A percentile compares a stretch with the other conserved stretches of the same genome.
Conservation (phyloP, 768 basidiomycete genomes). For the Boletus pseudopeckii region DNA sequence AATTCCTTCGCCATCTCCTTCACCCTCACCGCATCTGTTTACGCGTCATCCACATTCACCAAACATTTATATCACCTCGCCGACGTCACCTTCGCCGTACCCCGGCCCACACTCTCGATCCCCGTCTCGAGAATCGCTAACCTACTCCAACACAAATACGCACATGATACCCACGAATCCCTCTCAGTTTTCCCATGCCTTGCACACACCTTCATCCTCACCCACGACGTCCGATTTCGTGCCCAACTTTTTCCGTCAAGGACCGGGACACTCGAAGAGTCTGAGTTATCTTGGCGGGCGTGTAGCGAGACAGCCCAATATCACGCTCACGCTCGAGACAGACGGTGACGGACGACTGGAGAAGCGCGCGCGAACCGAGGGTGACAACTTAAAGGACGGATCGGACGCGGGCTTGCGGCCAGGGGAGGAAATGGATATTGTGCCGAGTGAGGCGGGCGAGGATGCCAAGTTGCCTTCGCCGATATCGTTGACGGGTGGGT, state of each 20-base stretch:
- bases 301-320: constrained; percentile 27
- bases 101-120: constrained; percentile 18
- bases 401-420: constrained; percentile 8
- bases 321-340: constrained; percentile 27
- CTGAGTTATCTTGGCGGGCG: constrained; percentile 27
- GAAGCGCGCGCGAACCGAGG: constrained; percentile 26
- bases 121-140: constrained; percentile 18
- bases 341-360: constrained; percentile 20
- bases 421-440: constrained; percentile 27
- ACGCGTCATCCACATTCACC: constrained; percentile 39
- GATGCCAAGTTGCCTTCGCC: constrained; percentile 22
- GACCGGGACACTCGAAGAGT: constrained; percentile 22
- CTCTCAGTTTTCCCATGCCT: constrained; percentile 9
- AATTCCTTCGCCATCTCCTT: constrained; percentile 27
- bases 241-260: constrained; percentile 7
- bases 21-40: constrained; percentile 22
- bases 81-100: constrained; percentile 40
- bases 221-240: constrained; percentile 26
- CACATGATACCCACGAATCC: constrained; percentile 3
- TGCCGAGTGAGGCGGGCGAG: constrained; percentile 8
- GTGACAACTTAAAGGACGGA: constrained; percentile 1
- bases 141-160: constrained; percentile 2
- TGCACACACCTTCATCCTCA: constrained; percentile 29
- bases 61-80: constrained; percentile 72
- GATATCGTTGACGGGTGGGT: constrained; percentile 16